Evolutionary conservation across 768 basidiomycete genomes (phyloP).

Genomic region (Suillus placidus): DNA sequence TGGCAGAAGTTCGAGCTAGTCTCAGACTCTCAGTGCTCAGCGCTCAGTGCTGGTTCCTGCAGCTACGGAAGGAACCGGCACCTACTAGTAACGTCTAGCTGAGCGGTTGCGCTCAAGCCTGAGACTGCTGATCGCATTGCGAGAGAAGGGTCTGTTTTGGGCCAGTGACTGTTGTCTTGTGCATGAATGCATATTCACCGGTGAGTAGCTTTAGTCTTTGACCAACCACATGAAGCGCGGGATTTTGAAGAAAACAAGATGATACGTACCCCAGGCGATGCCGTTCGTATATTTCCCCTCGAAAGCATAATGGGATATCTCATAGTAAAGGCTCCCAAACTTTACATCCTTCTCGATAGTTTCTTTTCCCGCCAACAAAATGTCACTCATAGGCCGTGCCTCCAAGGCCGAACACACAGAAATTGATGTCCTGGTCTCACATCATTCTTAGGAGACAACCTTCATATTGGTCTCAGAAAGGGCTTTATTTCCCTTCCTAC

Average conservation of each 20-base stretch:
- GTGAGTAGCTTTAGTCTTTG: slow-evolving; percentile 16
- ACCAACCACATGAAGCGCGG: not conserved
- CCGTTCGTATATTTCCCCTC: too few species aligned
- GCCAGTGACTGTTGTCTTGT: slow-evolving; percentile 37
- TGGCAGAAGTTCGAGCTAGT: too few species aligned
- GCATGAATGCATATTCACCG: slow-evolving; percentile 34
- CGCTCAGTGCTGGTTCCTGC: too few species aligned
- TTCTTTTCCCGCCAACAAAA: slow-evolving; percentile 54
- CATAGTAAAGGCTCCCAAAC: too few species aligned
- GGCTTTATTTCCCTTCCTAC: slow-evolving; percentile 66
- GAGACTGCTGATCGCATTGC: slow-evolving; percentile 76
- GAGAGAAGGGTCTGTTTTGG: slow-evolving; percentile 59
- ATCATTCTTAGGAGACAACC: slow-evolving; percentile 48
- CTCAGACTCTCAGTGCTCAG: too few species aligned
- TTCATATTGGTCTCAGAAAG: slow-evolving; percentile 65
- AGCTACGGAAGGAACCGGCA: too few species aligned
- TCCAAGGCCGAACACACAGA: slow-evolving; percentile 8
- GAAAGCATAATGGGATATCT: too few species aligned
- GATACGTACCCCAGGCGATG: too few species aligned
- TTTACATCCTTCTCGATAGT: slow-evolving; percentile 40
- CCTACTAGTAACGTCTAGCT: too few species aligned
- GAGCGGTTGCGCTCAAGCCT: slow-evolving; percentile 49
- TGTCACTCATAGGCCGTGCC: too few species aligned
- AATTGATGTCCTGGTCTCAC: not conserved
- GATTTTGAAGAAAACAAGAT: slow-evolving; percentile 38